phyloP scores from a whole-genome alignment of 177 flowering plant species.

The Vitis hybrid region DNA sequence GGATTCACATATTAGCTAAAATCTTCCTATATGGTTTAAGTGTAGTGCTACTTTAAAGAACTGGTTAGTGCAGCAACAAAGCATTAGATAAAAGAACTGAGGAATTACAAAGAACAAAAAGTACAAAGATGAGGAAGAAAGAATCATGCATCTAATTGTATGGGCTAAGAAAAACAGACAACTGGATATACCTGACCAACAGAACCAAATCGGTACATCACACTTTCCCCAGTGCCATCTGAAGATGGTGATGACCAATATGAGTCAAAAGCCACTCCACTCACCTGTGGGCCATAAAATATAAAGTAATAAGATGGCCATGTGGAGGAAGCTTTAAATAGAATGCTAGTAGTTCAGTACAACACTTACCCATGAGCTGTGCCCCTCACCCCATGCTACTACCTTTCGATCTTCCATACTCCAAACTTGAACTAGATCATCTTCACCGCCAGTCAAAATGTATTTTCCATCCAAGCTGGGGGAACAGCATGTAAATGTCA shows the following conservation, averaged over 20 bases:
- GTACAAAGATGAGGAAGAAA: no score
- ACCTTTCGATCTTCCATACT: slow-evolving; percentile 96
- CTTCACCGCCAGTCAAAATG: slow-evolving; percentile 95
- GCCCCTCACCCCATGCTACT: slow-evolving; percentile 99
- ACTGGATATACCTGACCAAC: slow-evolving; percentile 87
- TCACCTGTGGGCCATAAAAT: slow-evolving; percentile 59
- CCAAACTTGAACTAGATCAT: slow-evolving; percentile 98
- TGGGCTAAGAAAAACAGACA: neutral
- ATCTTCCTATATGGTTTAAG: no score
- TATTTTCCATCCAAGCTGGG: slow-evolving; percentile 91
- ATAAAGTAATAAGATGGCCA: neutral
- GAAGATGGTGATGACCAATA: slow-evolving; percentile 90
- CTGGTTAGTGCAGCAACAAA: no score
- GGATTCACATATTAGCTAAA: no score
- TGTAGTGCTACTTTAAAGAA: no score
- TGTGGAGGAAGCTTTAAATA: neutral
- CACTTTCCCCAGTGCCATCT: slow-evolving; percentile 69
- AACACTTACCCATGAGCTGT: slow-evolving; percentile 88
- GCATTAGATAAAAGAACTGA: no score
- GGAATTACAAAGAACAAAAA: no score
- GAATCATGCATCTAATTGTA: no score
- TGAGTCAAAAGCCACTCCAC: slow-evolving; percentile 98
- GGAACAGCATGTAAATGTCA: slow-evolving; percentile 18
- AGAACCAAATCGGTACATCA: slow-evolving; percentile 95
- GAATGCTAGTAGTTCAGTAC: neutral